phyloP scores from a whole-genome alignment of 306 rosid genomes.

The Parietaria judaica region DNA sequence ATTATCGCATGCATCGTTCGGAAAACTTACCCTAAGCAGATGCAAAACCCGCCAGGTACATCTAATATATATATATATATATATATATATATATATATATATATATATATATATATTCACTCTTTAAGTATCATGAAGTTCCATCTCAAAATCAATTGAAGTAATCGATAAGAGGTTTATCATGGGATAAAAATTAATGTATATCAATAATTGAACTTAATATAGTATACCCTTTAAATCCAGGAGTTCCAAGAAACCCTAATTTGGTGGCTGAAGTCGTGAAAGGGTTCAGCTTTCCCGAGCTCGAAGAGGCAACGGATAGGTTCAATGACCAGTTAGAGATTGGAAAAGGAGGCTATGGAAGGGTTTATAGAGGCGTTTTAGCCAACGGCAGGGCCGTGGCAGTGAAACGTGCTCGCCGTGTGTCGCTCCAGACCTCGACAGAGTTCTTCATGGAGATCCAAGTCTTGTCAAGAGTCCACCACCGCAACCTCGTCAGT shows the following conservation, averaged over 20 bases:
- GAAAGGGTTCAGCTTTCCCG: conserved; percentile 3
- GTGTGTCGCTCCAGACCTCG: conserved; percentile 6
- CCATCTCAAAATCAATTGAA: too few relatives aligned
- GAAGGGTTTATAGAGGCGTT: conserved; percentile 17
- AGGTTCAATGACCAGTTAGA: background rate
- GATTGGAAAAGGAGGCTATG: conserved; percentile 17
- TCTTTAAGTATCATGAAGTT: too few relatives aligned
- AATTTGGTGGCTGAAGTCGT: background rate
- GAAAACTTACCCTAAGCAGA: background rate
- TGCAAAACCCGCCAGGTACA: background rate
- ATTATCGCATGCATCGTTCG: background rate
- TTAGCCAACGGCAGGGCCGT: conserved; percentile 8
- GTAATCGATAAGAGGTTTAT: background rate
- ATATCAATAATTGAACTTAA: background rate
- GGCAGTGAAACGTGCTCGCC: conserved; percentile 14
- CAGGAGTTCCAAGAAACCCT: background rate
- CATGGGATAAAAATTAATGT: background rate
- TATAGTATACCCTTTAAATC: too few relatives aligned
- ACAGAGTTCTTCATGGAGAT: conserved; percentile 10
- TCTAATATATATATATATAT: background rate
- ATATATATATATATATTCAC: too few relatives aligned
- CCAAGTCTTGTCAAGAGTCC: conserved; percentile 7
- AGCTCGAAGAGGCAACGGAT: conserved; percentile 9
- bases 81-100: too few relatives aligned
- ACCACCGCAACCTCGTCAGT: conserved; percentile 14